These are phyloP conservation scores for Phytophthora aleatoria DNA, from an alignment of 352 stramenopile species.

Conservation along the genomic window DNA sequence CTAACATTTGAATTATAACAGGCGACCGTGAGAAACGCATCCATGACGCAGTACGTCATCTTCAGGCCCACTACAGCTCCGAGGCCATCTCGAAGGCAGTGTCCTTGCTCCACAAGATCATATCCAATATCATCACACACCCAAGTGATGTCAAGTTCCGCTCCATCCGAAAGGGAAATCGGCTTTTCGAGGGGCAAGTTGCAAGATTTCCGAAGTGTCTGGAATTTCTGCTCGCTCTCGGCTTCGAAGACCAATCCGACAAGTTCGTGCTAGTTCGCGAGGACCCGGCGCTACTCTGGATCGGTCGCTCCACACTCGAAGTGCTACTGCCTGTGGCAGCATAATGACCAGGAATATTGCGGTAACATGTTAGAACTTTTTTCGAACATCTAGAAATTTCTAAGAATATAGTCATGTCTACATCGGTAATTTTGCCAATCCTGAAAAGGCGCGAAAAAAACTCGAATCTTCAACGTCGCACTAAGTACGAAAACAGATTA, in stretches of 20 bases:
- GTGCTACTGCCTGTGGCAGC: slow-evolving; percentile 37
- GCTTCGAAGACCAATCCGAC: slow-evolving; percentile 72
- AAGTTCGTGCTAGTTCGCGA: slow-evolving; percentile 56
- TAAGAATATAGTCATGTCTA: neutral
- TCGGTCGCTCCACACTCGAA: slow-evolving; percentile 68
- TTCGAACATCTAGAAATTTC: neutral
- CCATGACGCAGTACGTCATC: slow-evolving; percentile 40
- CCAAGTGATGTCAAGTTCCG: slow-evolving; percentile 62
- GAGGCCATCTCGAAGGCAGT: slow-evolving; percentile 44
- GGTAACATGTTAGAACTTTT: neutral
- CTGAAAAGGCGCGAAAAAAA: slow-evolving; percentile 10
- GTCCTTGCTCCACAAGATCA: slow-evolving; percentile 65
- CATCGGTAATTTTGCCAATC: neutral
- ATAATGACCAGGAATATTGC: neutral
- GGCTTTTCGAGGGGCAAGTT: slow-evolving; percentile 57
- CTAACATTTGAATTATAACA: slow-evolving; percentile 23
- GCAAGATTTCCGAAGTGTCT: slow-evolving; percentile 59
- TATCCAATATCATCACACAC: slow-evolving; percentile 77
- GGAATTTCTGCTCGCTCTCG: slow-evolving; percentile 63
- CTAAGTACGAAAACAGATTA: slow-evolving; percentile 17
- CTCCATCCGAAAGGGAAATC: slow-evolving; percentile 71
- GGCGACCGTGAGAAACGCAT: slow-evolving; percentile 67
- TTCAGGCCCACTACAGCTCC: slow-evolving; percentile 39
- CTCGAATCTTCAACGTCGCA: slow-evolving; percentile 14
- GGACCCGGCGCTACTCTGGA: slow-evolving; percentile 72